A percentile compares a stretch with the other conserved stretches of the same genome.
Evolutionary conservation across 2,329 filamentous ascomycete species (phyloP).

Genomic region (Lasiodiplodia gonubiensis): DNA sequence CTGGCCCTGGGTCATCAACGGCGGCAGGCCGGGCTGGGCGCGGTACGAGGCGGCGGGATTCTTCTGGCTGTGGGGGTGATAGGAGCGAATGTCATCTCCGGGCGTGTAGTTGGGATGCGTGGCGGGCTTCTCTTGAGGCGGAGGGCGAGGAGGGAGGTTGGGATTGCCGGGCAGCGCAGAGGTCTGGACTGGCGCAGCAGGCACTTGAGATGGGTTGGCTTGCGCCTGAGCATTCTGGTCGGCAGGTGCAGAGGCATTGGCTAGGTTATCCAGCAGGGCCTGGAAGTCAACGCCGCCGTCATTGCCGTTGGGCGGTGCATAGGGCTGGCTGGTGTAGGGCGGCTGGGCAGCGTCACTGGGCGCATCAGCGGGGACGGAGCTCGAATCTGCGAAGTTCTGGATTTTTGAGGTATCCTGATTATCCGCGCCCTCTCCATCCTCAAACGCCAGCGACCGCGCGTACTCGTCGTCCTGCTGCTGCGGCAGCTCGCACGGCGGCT

Average conservation of each 20-base stretch:
- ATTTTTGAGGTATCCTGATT: conserved; percentile 47
- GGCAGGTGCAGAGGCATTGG: conserved; percentile 29
- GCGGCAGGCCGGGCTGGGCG: conserved; percentile 36
- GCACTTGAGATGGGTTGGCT: conserved; percentile 20
- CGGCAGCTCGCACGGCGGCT: conserved; percentile 35
- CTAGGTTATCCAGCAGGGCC: conserved; percentile 53
- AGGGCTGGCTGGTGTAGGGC: conserved; percentile 30
- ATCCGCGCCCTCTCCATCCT: conserved; percentile 37
- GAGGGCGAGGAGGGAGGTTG: conserved; percentile 55
- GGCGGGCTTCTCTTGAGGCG: conserved; percentile 55
- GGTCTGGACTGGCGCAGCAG: conserved; percentile 34
- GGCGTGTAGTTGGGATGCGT: conserved; percentile 56
- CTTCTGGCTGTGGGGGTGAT: conserved; percentile 55
- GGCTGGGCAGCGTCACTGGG: conserved; percentile 42
- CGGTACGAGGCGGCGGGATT: conserved; percentile 40
- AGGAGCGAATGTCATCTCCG: conserved; percentile 56
- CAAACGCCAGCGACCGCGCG: conserved; percentile 37
- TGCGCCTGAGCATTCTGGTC: conserved; percentile 41
- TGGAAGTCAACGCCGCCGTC: conserved; percentile 52
- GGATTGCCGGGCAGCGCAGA: conserved; percentile 47
- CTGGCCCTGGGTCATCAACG: conserved; percentile 34
- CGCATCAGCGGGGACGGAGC: conserved; percentile 40
- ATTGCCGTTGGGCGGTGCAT: conserved; percentile 37
- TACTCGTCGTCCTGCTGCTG: conserved; percentile 34
- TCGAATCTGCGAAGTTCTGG: conserved; percentile 44